Conservation (phyloP, 371 early-diverging fungal species). For the Mucor circinelloides region DNA sequence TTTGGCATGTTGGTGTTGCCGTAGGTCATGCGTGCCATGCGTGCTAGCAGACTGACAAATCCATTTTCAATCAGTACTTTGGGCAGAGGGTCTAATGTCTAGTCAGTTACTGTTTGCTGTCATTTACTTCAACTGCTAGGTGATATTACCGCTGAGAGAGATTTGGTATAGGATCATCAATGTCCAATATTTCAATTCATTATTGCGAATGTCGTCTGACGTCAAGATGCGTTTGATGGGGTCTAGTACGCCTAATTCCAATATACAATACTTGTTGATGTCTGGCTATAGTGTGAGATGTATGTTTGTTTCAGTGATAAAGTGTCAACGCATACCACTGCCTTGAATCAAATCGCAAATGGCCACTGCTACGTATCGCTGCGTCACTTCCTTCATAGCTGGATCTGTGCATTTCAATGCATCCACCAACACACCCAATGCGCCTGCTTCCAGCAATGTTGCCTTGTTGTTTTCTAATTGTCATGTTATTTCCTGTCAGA, state of each 20-base stretch:
- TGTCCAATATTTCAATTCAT: slow-evolving; percentile 82
- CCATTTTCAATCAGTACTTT: slow-evolving; percentile 57
- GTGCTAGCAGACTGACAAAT: slow-evolving; percentile 65
- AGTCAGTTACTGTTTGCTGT: neutral
- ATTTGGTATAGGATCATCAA: slow-evolving; percentile 79
- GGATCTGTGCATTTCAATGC: slow-evolving; percentile 55
- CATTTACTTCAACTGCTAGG: neutral
- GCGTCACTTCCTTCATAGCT: slow-evolving; percentile 60
- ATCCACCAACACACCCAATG: slow-evolving; percentile 63
- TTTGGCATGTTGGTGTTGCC: slow-evolving; percentile 86
- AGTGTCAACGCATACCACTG: slow-evolving; percentile 50
- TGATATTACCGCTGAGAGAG: slow-evolving; percentile 60
- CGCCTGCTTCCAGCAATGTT: slow-evolving; percentile 60
- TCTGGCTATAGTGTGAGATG: slow-evolving; percentile 36
- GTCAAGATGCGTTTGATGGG: slow-evolving; percentile 63
- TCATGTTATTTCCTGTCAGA: neutral
- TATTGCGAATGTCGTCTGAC: slow-evolving; percentile 59
- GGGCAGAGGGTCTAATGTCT: slow-evolving; percentile 61
- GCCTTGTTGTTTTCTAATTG: slow-evolving; percentile 61
- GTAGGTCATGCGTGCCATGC: slow-evolving; percentile 74
- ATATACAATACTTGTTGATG: slow-evolving; percentile 51
- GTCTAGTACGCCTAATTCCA: slow-evolving; percentile 65
- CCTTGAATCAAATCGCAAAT: slow-evolving; percentile 72
- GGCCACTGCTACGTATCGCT: slow-evolving; percentile 71
- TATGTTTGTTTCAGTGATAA: neutral